Evolutionary conservation across 1,284 basidiomycete genomes (phyloP), one percentile per base, ranked within the genome.

Genomic region (Irpex sp.): DNA sequence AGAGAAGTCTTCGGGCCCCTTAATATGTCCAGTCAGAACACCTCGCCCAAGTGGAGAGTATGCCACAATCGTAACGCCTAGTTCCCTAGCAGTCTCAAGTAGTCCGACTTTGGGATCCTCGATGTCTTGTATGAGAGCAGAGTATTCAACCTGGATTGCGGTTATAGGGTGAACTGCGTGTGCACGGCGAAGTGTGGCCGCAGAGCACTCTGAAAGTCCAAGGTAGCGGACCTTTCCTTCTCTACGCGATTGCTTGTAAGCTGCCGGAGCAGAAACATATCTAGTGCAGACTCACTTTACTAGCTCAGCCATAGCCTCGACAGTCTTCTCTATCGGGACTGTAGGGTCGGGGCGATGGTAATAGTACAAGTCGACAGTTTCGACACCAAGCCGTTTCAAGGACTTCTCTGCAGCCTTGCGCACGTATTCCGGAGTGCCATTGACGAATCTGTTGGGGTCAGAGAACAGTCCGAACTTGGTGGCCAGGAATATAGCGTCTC

Each of bases 251-350:
- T 34, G 5, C 31, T 34, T 34, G 31, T 34, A 34, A 34, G 31
- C 31, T 34, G 0, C 1, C 31, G 31, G 31, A 34, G 31, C 31
- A 34, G 31, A 34, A 6, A 34, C 1, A 6, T 34, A 34, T 6
- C 1, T 34, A 34, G n/a, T 47, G n/a, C 11, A 36, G 4, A 67
- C 74, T 57, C 65, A 82, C 82, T 82, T 82, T 61, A 85, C 83
- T 21, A 83, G 75, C 64, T 85, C 79, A 1, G 79, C 80, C 78
- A 86, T 78, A 2, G 78, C 82, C 0, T 73, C 73, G 1, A 85
- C 76, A 0, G 83, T 82, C 56, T 72, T 70, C 78, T 67, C 61
- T 56, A 64, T 67, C 26, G 65, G 62, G 17, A 62, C 57, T 9
- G 60, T 64, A 17, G 61, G 56, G 40, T 65, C 64, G 8, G 64